These are phyloP conservation scores for Sclerospora graminicola DNA, from an alignment of 352 stramenopile species.

Conservation along the genomic window DNA sequence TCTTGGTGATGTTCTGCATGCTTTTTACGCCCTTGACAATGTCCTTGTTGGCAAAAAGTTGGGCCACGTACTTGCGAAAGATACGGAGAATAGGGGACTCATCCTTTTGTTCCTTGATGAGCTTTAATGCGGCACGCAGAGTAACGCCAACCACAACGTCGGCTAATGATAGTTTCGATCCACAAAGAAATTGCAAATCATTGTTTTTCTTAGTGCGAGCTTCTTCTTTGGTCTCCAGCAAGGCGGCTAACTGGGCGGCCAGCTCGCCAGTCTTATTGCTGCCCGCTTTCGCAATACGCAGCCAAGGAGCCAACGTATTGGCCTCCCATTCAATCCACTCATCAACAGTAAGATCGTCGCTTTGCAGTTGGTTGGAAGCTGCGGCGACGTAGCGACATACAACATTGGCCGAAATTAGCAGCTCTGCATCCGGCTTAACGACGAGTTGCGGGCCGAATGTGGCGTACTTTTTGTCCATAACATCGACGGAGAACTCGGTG, in stretches of 20 bases:
- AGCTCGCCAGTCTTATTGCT: slow-evolving; percentile 15
- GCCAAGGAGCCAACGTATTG: slow-evolving; percentile 46
- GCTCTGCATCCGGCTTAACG: slow-evolving; percentile 19
- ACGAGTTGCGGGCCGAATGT: slow-evolving; percentile 45
- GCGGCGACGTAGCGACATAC: slow-evolving; percentile 64
- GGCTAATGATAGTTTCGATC: slow-evolving; percentile 47
- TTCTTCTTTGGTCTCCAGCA: slow-evolving; percentile 58
- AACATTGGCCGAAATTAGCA: slow-evolving; percentile 71
- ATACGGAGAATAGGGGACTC: slow-evolving; percentile 35
- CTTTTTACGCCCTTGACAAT: slow-evolving; percentile 39
- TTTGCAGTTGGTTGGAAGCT: slow-evolving; percentile 37
- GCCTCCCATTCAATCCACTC: slow-evolving; percentile 81
- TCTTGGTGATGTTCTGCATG: slow-evolving; percentile 30
- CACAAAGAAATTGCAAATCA: slow-evolving; percentile 54
- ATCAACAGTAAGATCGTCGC: slow-evolving; percentile 67
- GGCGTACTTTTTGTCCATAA: slow-evolving; percentile 45
- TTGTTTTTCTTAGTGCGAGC: slow-evolving; percentile 29
- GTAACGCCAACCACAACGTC: slow-evolving; percentile 67
- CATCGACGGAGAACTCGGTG: slow-evolving; percentile 37
- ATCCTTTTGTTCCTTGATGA: slow-evolving; percentile 37
- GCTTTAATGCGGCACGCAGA: slow-evolving; percentile 44
- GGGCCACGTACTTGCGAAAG: slow-evolving; percentile 56
- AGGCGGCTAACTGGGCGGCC: slow-evolving; percentile 27
- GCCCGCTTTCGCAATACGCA: slow-evolving; percentile 41
- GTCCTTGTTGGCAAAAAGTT: slow-evolving; percentile 41